phyloP scores from a whole-genome alignment of 2,329 filamentous ascomycete species.

The Fusarium brevicatenulatum region DNA sequence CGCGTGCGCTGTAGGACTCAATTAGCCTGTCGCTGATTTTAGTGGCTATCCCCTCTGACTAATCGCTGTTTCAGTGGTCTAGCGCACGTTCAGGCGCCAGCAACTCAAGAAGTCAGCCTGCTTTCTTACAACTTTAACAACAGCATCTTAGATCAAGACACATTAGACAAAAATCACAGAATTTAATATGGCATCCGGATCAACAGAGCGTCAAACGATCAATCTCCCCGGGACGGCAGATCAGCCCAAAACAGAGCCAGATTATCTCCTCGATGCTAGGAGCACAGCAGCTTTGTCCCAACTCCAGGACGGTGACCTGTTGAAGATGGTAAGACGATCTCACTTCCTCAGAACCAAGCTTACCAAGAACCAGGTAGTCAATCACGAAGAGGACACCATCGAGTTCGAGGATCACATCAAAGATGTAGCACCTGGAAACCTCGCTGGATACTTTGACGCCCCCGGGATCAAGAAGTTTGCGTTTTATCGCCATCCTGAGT shows the following conservation, averaged over 20 bases:
- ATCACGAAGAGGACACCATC: neutral
- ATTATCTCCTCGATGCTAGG: neutral
- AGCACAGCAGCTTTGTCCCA: neutral
- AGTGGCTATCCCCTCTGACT: neutral
- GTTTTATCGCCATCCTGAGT: slow-evolving; percentile 9
- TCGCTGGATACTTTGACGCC: neutral
- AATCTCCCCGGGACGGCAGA: neutral
- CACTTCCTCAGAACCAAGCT: neutral
- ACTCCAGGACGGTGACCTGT: slow-evolving; percentile 13
- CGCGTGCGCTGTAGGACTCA: neutral
- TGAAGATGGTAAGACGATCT: slow-evolving; percentile 1
- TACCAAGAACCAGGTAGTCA: neutral
- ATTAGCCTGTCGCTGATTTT: rapidly evolving
- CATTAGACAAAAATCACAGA: neutral
- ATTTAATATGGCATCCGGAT: neutral
- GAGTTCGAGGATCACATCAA: neutral
- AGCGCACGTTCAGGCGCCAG: neutral
- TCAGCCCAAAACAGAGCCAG: neutral
- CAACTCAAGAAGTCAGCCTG: no score
- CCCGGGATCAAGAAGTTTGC: neutral
- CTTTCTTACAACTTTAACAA: no score
- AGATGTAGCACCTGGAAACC: neutral
- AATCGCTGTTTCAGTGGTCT: neutral
- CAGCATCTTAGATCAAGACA: no score
- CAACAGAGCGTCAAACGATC: neutral